Conservation (phyloP, 306 rosid genomes). For the Trifolium repens region DNA sequence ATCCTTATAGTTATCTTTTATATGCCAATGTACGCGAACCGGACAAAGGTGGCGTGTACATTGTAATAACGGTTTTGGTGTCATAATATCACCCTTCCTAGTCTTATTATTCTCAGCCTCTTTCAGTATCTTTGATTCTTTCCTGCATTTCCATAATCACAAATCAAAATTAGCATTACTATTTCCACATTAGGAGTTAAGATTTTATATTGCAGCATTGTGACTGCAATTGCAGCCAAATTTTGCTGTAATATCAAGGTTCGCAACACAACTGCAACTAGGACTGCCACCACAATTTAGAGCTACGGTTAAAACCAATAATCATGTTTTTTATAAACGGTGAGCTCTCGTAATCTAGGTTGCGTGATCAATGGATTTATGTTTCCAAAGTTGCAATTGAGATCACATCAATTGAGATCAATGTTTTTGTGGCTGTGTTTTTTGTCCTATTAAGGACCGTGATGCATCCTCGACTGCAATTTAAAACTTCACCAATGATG, state of each 20-base stretch:
- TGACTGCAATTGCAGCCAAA: background rate
- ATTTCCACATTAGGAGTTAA: background rate
- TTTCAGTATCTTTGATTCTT: constrained; percentile 58
- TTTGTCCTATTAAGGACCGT: background rate
- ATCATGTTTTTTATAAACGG: background rate
- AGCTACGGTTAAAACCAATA: background rate
- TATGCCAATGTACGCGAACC: constrained; percentile 85
- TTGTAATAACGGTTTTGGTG: constrained; percentile 72
- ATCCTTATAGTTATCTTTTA: constrained; percentile 76
- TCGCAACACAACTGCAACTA: background rate
- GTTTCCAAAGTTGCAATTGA: background rate
- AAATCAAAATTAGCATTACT: constrained; percentile 18
- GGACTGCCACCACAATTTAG: too few species aligned
- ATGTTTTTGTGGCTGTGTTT: background rate
- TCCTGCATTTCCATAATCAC: constrained; percentile 50
- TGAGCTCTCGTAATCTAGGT: background rate
- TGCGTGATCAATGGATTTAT: background rate
- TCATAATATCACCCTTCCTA: constrained; percentile 53
- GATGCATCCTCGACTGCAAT: background rate
- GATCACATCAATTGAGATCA: background rate
- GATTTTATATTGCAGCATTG: too few species aligned
- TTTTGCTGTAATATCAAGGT: background rate
- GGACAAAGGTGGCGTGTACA: constrained; percentile 94
- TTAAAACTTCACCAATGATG: background rate
- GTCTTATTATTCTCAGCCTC: constrained; percentile 51